A percentile compares a stretch with the other conserved stretches of the same genome.
Conservation (phyloP, 805 yeast genomes). For the Zygosaccharomyces lentus region DNA sequence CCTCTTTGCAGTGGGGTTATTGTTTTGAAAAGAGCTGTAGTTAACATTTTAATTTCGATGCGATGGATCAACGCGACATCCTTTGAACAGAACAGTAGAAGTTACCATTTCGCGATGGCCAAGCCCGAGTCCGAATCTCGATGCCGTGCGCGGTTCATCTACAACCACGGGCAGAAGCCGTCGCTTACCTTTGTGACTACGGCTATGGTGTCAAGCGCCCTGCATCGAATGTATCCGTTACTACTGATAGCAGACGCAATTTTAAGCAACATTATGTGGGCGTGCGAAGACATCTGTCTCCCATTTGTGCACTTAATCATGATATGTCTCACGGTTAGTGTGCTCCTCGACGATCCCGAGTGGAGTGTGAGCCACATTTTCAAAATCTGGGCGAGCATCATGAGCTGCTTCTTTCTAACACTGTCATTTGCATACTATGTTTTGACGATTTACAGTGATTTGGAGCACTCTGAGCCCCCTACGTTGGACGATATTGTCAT, state of each 20-base stretch:
- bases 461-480: conserved; percentile 27
- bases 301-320: conserved; percentile 26
- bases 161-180: conserved; percentile 22
- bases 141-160: conserved; percentile 18
- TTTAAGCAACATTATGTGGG: conserved; percentile 29
- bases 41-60: background rate
- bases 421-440: conserved; percentile 23
- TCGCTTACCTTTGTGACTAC: conserved; percentile 24
- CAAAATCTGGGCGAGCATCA: conserved; percentile 23
- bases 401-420: conserved; percentile 14
- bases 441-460: conserved; percentile 18
- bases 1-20: background rate
- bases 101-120: background rate
- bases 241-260: conserved; percentile 27
- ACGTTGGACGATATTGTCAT: conserved; percentile 32
- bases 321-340: conserved; percentile 15
- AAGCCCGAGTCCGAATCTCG: conserved; percentile 3
- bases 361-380: conserved; percentile 1
- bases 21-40: background rate
- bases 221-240: conserved; percentile 27
- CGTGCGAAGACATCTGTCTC: conserved; percentile 25
- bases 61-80: background rate
- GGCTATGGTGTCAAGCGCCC: conserved; percentile 19
- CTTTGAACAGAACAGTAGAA: background rate
- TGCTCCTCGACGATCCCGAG: conserved; percentile 6